Percentiles rank a stretch among this genome's conserved stretches.
Evolutionary conservation across 2,329 filamentous ascomycete genomes (phyloP).

Genomic region (Penicillium sp.): DNA sequence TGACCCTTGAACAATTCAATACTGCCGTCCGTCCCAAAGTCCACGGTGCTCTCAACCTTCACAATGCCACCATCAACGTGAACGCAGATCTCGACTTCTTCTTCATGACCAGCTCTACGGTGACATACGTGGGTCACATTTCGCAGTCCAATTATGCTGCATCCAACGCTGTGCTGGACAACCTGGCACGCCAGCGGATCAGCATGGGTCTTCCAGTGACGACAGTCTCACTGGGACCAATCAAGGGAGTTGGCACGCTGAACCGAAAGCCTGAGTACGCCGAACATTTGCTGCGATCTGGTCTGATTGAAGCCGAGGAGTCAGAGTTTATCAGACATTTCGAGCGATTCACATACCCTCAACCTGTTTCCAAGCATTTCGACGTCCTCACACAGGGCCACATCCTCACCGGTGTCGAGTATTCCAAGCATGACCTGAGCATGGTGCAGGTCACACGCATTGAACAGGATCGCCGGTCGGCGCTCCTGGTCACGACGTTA

Average conservation of each 20-base stretch:
- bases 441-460: not conserved
- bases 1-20: not conserved
- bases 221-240: not conserved
- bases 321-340: not conserved
- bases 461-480: not conserved
- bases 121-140: constrained; percentile 28
- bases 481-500: not conserved
- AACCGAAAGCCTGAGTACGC: not conserved
- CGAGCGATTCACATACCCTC: not conserved
- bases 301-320: not conserved
- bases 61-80: not conserved
- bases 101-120: constrained; percentile 62
- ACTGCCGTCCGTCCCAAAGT: not conserved
- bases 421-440: not conserved
- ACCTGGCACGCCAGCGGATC: constrained; percentile 33
- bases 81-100: constrained; percentile 55
- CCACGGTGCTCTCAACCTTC: not conserved
- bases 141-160: constrained; percentile 37
- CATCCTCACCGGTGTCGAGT: not conserved
- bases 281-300: not conserved
- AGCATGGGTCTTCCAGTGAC: constrained; percentile 21
- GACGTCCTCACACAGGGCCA: not conserved
- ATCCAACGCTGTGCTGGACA: constrained; percentile 37
- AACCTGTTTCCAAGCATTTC: not conserved
- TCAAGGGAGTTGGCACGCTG: not conserved